phyloP scores from a whole-genome alignment of 768 basidiomycete genomes.

The Bullera alba region DNA sequence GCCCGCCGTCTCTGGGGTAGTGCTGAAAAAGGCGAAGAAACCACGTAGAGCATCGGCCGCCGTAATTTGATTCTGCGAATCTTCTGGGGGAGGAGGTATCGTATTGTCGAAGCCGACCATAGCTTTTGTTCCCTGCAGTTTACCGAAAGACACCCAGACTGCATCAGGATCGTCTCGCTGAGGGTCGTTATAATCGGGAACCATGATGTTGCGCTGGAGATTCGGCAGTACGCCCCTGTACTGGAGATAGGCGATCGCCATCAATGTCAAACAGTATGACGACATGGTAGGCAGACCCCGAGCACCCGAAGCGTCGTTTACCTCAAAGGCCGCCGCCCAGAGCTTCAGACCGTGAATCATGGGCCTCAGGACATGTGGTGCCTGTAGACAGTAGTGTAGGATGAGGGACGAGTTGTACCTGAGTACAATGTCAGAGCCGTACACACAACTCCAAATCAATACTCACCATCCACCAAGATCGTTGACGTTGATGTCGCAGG shows the following conservation, averaged over 20 bases:
- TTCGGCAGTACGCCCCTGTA: constrained; percentile 34
- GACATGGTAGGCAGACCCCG: constrained; percentile 37
- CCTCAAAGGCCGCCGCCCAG: constrained; percentile 31
- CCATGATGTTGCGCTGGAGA: constrained; percentile 31
- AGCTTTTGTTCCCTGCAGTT: constrained; percentile 27
- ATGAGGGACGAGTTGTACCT: constrained; percentile 42
- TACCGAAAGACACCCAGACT: constrained; percentile 37
- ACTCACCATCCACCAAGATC: constrained; percentile 42
- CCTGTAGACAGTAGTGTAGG: constrained; percentile 36
- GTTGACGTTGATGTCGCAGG: constrained; percentile 42
- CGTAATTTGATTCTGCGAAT: constrained; percentile 14
- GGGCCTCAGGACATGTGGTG: constrained; percentile 41
- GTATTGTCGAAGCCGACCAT: constrained; percentile 20
- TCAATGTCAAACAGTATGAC: constrained; percentile 38
- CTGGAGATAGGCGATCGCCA: constrained; percentile 44
- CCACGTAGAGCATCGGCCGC: constrained; percentile 33
- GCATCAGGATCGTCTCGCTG: constrained; percentile 19
- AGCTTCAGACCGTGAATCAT: constrained; percentile 40
- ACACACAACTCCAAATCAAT: not conserved
- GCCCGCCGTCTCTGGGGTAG: not conserved
- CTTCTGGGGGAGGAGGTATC: constrained; percentile 16
- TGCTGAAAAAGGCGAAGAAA: constrained; percentile 35
- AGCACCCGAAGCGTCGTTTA: constrained; percentile 41
- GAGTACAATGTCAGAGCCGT: not conserved
- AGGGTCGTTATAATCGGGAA: constrained; percentile 5